These are phyloP conservation scores for Haplosporangium sp. DNA, from an alignment of 371 early-diverging fungal species.

Conservation along the genomic window DNA sequence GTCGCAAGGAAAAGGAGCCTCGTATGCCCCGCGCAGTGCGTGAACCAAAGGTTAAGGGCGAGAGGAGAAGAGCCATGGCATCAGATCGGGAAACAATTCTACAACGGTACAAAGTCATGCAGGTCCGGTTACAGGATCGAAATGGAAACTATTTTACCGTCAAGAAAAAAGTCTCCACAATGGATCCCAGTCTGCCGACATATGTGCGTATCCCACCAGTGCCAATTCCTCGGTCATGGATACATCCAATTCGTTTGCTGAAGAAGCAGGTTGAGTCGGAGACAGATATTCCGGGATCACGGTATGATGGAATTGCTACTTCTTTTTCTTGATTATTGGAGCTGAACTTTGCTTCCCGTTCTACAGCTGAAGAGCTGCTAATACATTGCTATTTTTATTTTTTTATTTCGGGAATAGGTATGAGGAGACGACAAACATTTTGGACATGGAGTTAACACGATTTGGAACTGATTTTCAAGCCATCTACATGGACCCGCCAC, in stretches of 20 bases:
- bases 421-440: slow-evolving; percentile 56
- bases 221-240: slow-evolving; percentile 90
- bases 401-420: slow-evolving; percentile 59
- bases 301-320: slow-evolving; percentile 20
- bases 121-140: slow-evolving; percentile 84
- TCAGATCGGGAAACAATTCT: slow-evolving; percentile 75
- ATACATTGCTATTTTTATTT: not conserved
- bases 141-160: slow-evolving; percentile 83
- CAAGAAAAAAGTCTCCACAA: slow-evolving; percentile 81
- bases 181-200: slow-evolving; percentile 87
- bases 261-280: slow-evolving; percentile 20
- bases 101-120: slow-evolving; percentile 85
- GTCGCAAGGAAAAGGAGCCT: slow-evolving; percentile 54
- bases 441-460: slow-evolving; percentile 56
- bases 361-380: too few species aligned
- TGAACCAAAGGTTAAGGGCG: slow-evolving; percentile 47
- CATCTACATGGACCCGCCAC: slow-evolving; percentile 93
- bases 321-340: not conserved
- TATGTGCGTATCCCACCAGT: slow-evolving; percentile 88
- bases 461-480: slow-evolving; percentile 80
- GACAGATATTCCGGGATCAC: slow-evolving; percentile 28
- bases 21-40: slow-evolving; percentile 33
- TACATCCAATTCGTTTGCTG: slow-evolving; percentile 71
- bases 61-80: slow-evolving; percentile 44
- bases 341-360: too few species aligned